Conservation (phyloP, 768 basidiomycete genomes). For the Mycena rebaudengoi region DNA sequence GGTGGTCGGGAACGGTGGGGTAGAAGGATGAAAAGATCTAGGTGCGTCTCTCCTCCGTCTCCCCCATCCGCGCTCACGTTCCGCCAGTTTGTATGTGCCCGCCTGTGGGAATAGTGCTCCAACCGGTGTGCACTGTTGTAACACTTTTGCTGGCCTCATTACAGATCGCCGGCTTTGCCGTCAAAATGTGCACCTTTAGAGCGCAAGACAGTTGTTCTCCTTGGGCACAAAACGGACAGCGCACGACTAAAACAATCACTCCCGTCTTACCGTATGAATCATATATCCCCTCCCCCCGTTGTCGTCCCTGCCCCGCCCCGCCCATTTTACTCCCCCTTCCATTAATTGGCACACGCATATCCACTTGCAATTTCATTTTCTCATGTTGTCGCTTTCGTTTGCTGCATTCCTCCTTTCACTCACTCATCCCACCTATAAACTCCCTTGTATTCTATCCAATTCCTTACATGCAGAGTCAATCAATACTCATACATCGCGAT, state of each 20-base stretch:
- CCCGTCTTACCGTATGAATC: constrained; percentile 27
- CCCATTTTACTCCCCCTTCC: constrained; percentile 28
- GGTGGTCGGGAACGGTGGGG: constrained; percentile 32
- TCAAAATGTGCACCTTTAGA: constrained; percentile 28
- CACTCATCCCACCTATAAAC: constrained; percentile 28
- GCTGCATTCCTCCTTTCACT: constrained; percentile 42
- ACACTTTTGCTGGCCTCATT: constrained; percentile 29
- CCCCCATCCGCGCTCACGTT: background rate
- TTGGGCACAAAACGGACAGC: constrained; percentile 25
- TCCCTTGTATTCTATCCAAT: constrained; percentile 22
- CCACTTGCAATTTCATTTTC: constrained; percentile 33
- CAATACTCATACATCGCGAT: constrained; percentile 9
- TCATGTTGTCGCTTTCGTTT: constrained; percentile 53
- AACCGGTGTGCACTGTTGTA: constrained; percentile 33
- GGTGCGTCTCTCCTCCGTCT: constrained; percentile 28
- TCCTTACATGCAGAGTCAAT: constrained; percentile 18
- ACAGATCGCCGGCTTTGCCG: constrained; percentile 32
- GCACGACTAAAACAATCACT: constrained; percentile 21
- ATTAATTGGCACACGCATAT: constrained; percentile 25
- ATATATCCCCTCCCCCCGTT: constrained; percentile 20
- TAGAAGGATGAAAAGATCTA: constrained; percentile 42
- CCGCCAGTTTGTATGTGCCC: constrained; percentile 21
- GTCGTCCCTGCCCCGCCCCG: constrained; percentile 20
- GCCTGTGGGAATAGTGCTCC: constrained; percentile 33
- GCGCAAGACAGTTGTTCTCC: constrained; percentile 30